Base-by-base conservation (phyloP, 257 asterid genomes). In the Agastache rugosa region DNA sequence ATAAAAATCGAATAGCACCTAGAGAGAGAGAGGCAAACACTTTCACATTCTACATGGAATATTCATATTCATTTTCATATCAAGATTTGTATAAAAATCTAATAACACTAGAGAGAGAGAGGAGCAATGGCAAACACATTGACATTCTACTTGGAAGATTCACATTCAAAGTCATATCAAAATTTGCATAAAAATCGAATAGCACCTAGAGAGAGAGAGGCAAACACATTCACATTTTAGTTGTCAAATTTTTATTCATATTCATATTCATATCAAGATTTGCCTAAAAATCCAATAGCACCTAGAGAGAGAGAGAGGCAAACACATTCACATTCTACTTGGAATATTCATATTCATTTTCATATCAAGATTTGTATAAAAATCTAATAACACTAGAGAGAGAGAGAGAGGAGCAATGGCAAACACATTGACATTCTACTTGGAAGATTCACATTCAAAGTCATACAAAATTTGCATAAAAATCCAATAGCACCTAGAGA, bases 51-150 rank as follows among this genome's bases (percentile, higher is more conserved):
- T 4, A 55, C 19, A 4, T 11, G 37, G 63, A 23, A 8, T 3
- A 16, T 19, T 8, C 60, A 20, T 10, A 54, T 20, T 54, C 15
- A 19, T 7, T 0, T 22, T 56, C 35, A 25, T 14, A 12, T 4
- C 20, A 5, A 59, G 1, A 27, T 59, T 27, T 2, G 20, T 1
- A 23, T 27, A 6, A 25, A 58, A 31, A 31, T 31, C 37, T 31
- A 31, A 31, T 31, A n/a, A 31, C 37, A 4, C 4, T 90, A 73
- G 53, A 50, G 39, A 22, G 37, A 15, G 42, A 31, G 37, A 65
- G 19, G 22, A n/a, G n/a, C n/a, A n/a, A n/a, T n/a, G 8, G 1
- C 20, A 48, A 7, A 50, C 10, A 50, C 56, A 2, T 55, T 10
- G 7, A 22, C 61, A 23, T 22, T 22, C 63, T 3, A 55, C n/a